phyloP scores from a whole-genome alignment of 257 asterid species.

The Solanum chilense region DNA sequence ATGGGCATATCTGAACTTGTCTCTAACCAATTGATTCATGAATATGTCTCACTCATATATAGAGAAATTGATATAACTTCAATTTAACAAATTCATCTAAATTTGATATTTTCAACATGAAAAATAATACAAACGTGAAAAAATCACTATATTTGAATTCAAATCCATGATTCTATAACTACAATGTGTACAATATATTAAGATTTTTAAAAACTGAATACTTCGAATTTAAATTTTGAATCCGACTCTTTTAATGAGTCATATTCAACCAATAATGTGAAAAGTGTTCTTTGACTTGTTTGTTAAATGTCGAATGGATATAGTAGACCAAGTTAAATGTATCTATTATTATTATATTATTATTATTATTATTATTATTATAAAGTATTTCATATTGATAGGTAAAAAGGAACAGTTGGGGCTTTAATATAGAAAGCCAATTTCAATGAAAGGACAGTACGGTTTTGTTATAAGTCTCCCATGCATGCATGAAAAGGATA shows the following conservation, averaged over 20 bases:
- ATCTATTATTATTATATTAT: background rate
- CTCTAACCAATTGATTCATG: background rate
- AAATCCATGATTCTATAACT: background rate
- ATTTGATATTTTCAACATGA: background rate
- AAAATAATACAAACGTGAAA: background rate
- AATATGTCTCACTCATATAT: background rate
- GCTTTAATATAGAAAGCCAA: background rate
- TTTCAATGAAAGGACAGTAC: background rate
- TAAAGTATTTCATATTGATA: background rate
- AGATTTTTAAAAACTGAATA: fast-evolving
- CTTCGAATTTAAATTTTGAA: background rate
- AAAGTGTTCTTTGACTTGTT: background rate
- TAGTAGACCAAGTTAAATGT: background rate
- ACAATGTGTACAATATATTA: background rate
- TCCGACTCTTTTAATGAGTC: fast-evolving
- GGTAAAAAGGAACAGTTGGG: background rate
- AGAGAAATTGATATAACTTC: background rate
- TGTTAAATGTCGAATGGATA: background rate
- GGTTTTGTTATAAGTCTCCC: background rate
- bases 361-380: too few relatives aligned
- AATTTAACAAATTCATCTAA: background rate
- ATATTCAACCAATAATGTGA: background rate
- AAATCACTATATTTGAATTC: background rate
- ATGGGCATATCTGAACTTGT: background rate
- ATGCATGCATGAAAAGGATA: background rate